Conservation (phyloP, 257 asterid genomes). For the Linaria vulgaris region DNA sequence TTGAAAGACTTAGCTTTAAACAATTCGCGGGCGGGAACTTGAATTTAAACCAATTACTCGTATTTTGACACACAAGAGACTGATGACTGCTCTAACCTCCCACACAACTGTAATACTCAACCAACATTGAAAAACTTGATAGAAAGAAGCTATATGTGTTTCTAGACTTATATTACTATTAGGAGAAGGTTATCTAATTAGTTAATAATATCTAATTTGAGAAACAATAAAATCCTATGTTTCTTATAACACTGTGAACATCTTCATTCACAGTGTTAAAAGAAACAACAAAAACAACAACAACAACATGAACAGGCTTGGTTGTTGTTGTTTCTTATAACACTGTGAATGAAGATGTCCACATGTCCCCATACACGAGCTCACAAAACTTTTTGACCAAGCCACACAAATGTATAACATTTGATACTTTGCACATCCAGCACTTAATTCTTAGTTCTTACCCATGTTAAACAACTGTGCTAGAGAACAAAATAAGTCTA, state of each 20-base stretch:
- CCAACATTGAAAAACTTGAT: constrained; percentile 12
- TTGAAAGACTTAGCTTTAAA: constrained; percentile 7
- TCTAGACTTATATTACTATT: too few relatives aligned
- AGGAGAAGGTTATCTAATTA: not conserved
- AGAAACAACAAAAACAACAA: too few relatives aligned
- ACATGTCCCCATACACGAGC: too few relatives aligned
- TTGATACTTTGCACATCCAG: constrained; percentile 10
- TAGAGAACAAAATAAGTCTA: not conserved
- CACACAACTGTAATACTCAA: constrained; percentile 1
- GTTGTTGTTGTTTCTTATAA: too few relatives aligned
- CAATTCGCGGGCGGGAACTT: not conserved
- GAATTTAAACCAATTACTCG: not conserved
- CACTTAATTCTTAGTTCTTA: not conserved
- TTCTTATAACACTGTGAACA: too few relatives aligned
- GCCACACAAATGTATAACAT: not conserved
- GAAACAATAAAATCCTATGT: too few relatives aligned
- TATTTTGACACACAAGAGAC: constrained; percentile 7
- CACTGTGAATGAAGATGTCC: too few relatives aligned
- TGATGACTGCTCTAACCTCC: constrained; percentile 6
- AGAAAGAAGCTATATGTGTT: not conserved
- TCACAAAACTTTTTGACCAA: too few relatives aligned
- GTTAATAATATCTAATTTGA: too few relatives aligned
- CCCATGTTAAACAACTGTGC: not conserved
- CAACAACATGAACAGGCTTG: too few relatives aligned
- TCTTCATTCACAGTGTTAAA: too few relatives aligned